Evolutionary conservation across 2,329 filamentous ascomycete species (phyloP), one percentile per base, ranked within the genome.

Genomic region (Aspergillus flavus): DNA sequence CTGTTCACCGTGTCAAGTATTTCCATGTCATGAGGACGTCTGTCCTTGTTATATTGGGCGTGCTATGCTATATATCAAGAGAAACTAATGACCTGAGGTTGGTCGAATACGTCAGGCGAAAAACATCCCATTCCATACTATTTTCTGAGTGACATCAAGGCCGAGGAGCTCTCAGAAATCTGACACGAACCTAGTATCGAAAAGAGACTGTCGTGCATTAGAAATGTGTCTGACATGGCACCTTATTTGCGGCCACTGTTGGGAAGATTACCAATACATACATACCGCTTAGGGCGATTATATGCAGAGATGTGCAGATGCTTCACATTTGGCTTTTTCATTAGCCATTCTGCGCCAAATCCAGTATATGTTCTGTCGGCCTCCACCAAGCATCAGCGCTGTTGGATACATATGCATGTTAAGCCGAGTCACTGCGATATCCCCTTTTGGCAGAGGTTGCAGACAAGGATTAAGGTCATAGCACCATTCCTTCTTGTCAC

Each of bases 331-430:
- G 32, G n/a, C 52, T 54, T 55, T 43, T 26, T 28, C n/a, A 48
- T 30, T 41, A 56, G 39, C 55, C 28, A 55, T 21, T 50, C 19
- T n/a, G 23, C 14, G 26, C 19, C 30, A 26, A 50, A 45, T 9
- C 12, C 32, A 39, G 26, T 61, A 41, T 63, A 19, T n/a, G 39
- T 26, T 53, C 36, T 52, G 57, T 56, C 45, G 21, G 46, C 55
- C 43, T 46, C 55, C 48, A 56, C 61, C 32, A 48, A 61, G 61
- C 58, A 63, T 61, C 43, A 54, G 39, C 36, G 57, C 53, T 52
- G n/a, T 4, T n/a, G 32, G n/a, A 55, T 55, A 55, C 52, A 55
- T 10, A 28, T 11, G 30, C 21, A 55, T 41, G 52, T 28, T 55
- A 21, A 55, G 52, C 30, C 32, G 52, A 39, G 30, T 28, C 52